Base-by-base conservation (phyloP, 768 basidiomycete species). In the Hygrocybe punicea region DNA sequence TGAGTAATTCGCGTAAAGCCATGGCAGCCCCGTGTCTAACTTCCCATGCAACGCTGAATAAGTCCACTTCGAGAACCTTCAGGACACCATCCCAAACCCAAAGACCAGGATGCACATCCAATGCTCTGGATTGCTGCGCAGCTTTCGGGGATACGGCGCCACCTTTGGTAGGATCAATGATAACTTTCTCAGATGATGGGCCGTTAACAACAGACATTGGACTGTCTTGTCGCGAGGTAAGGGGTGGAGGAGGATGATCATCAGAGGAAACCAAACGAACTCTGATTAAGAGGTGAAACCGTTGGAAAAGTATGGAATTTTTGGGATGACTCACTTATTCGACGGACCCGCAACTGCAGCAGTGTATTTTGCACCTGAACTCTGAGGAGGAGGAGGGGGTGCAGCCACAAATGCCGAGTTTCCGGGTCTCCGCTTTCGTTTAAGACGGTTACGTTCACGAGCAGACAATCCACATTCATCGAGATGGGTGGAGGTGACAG, bases 1-100 rank as follows among this genome's bases (percentile, higher is more conserved):
- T 93, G 51, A 98, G 73, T 45, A 98, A 71, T 66, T 98, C 97
- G 46, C 93, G 81, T 29, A 98, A 70, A 1, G 91, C 94, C 80
- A 97, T 84, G 0, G 93, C 90, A 14, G 94, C 89, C 35, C 97
- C 97, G 65, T 99, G 97, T 51, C 97, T 81, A 13, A 89, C 84
- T 70, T 98, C 94, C 97, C 97, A 98, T 3, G 85, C 80, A 3
- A 87, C 81, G 63, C 88, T 93, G 64, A 92, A 87, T 7, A 98
- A 72, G 63, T 91, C 88, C 5, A 93, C 86, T 65, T 89, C 87
- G 7, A 98, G 77, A 6, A 93, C 77, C 59, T 84, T 84, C 11
- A 86, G 83, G 10, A 93, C 81, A 16, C 87, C 90, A 62, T 89
- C 88, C 93, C 93, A 95, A 1, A 91, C 79, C 92, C 92, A 95